Evolutionary conservation across 371 early-diverging fungal genomes (phyloP), one percentile per base, ranked within the genome.

Genomic region (Mucor mucedo): DNA sequence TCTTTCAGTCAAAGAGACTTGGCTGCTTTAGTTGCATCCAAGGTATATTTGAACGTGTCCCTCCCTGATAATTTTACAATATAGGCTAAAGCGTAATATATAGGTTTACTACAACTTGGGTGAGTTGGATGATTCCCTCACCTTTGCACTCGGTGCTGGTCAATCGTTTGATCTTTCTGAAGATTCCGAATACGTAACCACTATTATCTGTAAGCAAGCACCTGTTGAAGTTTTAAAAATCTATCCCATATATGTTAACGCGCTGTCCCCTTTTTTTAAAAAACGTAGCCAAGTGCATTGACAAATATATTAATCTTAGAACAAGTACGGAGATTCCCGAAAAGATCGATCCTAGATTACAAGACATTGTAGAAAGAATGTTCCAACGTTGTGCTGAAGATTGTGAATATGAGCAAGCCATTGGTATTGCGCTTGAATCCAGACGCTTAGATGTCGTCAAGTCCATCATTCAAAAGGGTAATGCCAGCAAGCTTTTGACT

Each of bases 81-180:
- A 9, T 56, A 27, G 1, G 13, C 4, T 38, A 38, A 7, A 48
- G 10, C 27, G 38, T n/a, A 14, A 39, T 21, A 21, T 21, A 21
- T 44, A 94, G 93, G 93, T 94, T 5, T 95, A 94, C 73, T 95
- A 93, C 60, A 93, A 98, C 62, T 83, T 98, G 40, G 98, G 97
- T 54, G 98, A 95, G 69, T 91, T 91, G 60, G 95, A 98, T 52
- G 97, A 98, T 50, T 95, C 98, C 3, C 79, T 98, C 56, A 84
- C 86, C 32, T 98, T 96, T 87, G 98, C 98, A 11, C 80, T 98
- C 42, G 95, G 95, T 38, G 97, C 98, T n/a, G 97, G 93, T 41
- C 74, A 89, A 66, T 79, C 91, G 47, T 96, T 98, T 79, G 92
- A 97, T 68, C 75, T 91, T 41, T 70, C 85, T 8, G 87, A 87